These are phyloP conservation scores for Hygrophoropsis aurantiaca DNA, from an alignment of 768 basidiomycete species.

Conservation along the genomic window DNA sequence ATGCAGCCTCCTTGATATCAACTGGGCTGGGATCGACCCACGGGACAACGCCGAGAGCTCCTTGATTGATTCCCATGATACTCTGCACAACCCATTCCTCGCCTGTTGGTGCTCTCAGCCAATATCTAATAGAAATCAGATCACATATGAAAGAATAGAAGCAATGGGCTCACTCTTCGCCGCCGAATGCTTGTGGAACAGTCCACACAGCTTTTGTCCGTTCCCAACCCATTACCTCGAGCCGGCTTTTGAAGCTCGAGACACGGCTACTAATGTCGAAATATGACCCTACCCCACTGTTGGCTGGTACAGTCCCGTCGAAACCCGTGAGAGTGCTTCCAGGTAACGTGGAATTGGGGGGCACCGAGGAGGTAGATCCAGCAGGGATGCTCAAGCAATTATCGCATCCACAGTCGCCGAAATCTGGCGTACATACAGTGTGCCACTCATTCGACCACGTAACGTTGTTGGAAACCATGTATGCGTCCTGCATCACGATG, in stretches of 20 bases:
- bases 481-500: conserved; percentile 67
- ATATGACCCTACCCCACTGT: conserved; percentile 39
- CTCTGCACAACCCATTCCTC: conserved; percentile 67
- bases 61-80: conserved; percentile 69
- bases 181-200: conserved; percentile 78
- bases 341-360: conserved; percentile 21
- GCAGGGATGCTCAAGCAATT: conserved; percentile 47
- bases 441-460: conserved; percentile 61
- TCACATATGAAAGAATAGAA: conserved; percentile 14
- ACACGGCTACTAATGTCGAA: conserved; percentile 69
- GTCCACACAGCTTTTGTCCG: conserved; percentile 72
- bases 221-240: conserved; percentile 67
- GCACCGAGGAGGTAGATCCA: conserved; percentile 38
- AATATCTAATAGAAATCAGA: conserved; percentile 47
- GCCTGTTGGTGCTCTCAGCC: conserved; percentile 65
- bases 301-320: conserved; percentile 20
- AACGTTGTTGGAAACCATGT: conserved; percentile 53
- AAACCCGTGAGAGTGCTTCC: background rate
- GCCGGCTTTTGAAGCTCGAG: conserved; percentile 60
- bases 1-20: conserved; percentile 54
- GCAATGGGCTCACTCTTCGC: conserved; percentile 27
- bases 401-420: conserved; percentile 75
- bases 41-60: conserved; percentile 51
- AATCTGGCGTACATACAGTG: conserved; percentile 62
- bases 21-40: conserved; percentile 54